Evolutionary conservation across 1,284 basidiomycete species (phyloP).

Genomic region (Wolfiporia cocos): DNA sequence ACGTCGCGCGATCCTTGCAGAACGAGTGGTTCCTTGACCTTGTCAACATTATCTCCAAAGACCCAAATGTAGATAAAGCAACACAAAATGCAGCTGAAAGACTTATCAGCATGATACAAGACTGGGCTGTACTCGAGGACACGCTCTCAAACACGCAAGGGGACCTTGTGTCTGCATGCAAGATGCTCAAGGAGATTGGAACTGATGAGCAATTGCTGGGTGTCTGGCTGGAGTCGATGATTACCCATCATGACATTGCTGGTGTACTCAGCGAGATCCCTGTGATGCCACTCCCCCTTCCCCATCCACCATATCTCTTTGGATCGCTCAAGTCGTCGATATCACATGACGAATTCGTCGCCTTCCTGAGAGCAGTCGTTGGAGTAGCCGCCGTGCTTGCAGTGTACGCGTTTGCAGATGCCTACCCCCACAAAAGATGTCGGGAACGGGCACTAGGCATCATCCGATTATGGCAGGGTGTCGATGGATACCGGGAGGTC

Average conservation of each 20-base stretch:
- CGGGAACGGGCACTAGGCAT: conserved; percentile 57
- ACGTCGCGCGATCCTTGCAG: conserved; percentile 45
- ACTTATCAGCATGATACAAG: conserved; percentile 42
- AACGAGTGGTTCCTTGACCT: conserved; percentile 34
- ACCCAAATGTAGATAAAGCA: conserved; percentile 32
- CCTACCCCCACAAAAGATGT: conserved; percentile 57
- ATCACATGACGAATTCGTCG: conserved; percentile 54
- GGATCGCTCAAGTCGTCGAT: conserved; percentile 17
- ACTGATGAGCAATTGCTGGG: conserved; percentile 62
- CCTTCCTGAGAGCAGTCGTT: conserved; percentile 56
- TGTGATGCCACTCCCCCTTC: conserved; percentile 27
- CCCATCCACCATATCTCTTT: conserved; percentile 32
- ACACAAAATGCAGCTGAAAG: conserved; percentile 37
- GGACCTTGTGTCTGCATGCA: conserved; percentile 40
- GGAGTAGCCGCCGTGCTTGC: conserved; percentile 65
- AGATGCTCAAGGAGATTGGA: conserved; percentile 51
- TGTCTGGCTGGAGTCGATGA: conserved; percentile 64
- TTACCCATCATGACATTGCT: conserved; percentile 45
- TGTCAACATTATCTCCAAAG: conserved; percentile 36
- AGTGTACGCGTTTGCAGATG: conserved; percentile 76
- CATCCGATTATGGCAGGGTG: conserved; percentile 63
- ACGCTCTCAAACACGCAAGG: conserved; percentile 46
- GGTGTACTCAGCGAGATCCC: conserved; percentile 39
- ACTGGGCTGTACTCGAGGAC: conserved; percentile 59
- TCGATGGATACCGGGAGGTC: conserved; percentile 61